Evolutionary conservation across 2,329 filamentous ascomycete genomes (phyloP).

Genomic region (Dothistroma septosporum): DNA sequence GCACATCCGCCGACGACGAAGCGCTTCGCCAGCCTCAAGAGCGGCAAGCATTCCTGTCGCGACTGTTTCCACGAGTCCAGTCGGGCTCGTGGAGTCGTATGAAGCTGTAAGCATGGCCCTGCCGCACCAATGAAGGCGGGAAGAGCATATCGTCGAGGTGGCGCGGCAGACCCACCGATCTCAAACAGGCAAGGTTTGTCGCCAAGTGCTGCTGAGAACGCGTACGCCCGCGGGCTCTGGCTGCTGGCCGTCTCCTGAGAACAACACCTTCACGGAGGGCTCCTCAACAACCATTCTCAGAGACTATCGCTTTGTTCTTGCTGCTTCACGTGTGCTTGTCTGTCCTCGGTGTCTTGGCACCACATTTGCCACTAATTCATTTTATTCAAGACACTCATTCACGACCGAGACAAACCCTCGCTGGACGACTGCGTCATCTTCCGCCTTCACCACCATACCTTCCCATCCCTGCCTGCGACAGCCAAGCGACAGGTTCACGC

Average conservation of each 20-base stretch:
- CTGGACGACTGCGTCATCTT: conserved; percentile 14
- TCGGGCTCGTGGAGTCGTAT: background rate
- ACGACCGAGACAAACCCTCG: conserved; percentile 3
- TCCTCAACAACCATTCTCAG: conserved; percentile 4
- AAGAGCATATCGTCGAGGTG: conserved; percentile 7
- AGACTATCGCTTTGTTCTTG: conserved; percentile 3
- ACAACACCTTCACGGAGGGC: conserved; percentile 12
- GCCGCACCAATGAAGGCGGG: conserved; percentile 1
- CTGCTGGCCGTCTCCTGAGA: conserved; percentile 14
- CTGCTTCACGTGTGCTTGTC: conserved; percentile 17
- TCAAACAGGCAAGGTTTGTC: conserved; percentile 13
- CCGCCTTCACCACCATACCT: conserved; percentile 1
- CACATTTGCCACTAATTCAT: background rate
- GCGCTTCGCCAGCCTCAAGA: background rate
- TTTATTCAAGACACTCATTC: conserved; percentile 11
- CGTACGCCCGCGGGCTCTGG: conserved; percentile 7
- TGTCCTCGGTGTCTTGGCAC: conserved; percentile 20
- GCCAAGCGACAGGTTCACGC: background rate
- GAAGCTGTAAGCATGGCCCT: background rate
- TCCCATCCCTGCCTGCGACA: conserved; percentile 5
- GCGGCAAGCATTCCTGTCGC: conserved; percentile 1
- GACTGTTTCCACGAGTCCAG: conserved; percentile 2
- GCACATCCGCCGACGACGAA: background rate
- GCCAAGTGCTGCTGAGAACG: conserved; percentile 14
- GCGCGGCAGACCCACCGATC: conserved; percentile 10